Conservation (phyloP, 73 alveolate genomes). For the Uronychia setigera region DNA sequence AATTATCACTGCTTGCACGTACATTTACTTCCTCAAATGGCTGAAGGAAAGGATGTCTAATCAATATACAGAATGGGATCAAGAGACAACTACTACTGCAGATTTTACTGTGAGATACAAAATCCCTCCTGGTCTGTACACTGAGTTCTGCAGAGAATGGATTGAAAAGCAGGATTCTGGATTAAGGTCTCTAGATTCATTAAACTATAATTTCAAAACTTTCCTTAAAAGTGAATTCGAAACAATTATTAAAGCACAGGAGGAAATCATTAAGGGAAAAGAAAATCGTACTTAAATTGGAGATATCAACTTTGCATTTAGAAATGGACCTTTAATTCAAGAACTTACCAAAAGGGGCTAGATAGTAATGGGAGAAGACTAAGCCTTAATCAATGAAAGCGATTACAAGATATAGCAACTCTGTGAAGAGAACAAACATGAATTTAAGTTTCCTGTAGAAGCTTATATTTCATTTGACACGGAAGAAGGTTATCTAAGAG, state of each 20-base stretch:
- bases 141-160: background rate
- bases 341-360: background rate
- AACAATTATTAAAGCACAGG: background rate
- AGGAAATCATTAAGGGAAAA: background rate
- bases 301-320: conserved; percentile 6
- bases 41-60: background rate
- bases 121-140: conserved; percentile 16
- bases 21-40: background rate
- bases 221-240: conserved; percentile 4
- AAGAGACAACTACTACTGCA: conserved; percentile 15
- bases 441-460: conserved; percentile 10
- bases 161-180: too few relatives aligned
- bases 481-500: conserved; percentile 27
- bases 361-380: background rate
- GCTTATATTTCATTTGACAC: conserved; percentile 22
- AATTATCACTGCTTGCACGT: background rate
- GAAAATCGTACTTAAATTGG: conserved; percentile 2
- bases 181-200: too few relatives aligned
- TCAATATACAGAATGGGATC: conserved; percentile 37
- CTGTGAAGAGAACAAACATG: too few relatives aligned
- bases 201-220: background rate
- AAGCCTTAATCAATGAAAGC: background rate
- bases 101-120: conserved; percentile 19
- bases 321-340: background rate
- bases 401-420: background rate